A percentile compares a stretch with the other conserved stretches of the same genome.
Evolutionary conservation across 208 protist species (phyloP).

Genomic region (Acanthamoeba castellanii): DNA sequence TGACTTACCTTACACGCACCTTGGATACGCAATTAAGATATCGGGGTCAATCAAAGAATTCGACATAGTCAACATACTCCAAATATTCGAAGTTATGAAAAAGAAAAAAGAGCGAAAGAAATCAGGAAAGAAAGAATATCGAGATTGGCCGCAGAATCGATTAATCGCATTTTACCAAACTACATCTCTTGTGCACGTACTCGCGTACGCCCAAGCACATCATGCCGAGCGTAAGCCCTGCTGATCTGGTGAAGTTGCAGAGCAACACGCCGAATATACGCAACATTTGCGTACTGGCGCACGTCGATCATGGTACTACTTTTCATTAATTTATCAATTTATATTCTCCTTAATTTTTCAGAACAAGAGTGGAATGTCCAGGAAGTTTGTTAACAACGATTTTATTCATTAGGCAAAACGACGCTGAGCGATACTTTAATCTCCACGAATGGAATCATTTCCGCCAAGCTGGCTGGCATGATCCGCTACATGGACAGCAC

Average conservation of each 20-base stretch:
- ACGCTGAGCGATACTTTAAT: conserved; percentile 98
- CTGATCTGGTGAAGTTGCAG: conserved; percentile 77
- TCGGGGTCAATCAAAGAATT: too few relatives aligned
- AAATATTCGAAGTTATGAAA: too few relatives aligned
- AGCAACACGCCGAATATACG: conserved; percentile 91
- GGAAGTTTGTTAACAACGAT: background rate
- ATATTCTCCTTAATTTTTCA: background rate
- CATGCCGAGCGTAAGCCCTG: conserved; percentile 64
- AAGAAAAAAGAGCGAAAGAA: too few relatives aligned
- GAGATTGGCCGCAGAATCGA: too few relatives aligned
- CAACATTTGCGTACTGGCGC: conserved; percentile 98
- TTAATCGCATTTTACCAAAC: too few relatives aligned
- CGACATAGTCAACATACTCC: too few relatives aligned
- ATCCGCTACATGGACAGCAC: conserved; percentile 98
- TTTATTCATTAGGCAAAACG: conserved; percentile 94
- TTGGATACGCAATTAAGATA: too few relatives aligned
- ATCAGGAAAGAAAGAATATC: too few relatives aligned
- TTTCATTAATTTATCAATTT: background rate
- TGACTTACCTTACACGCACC: too few relatives aligned
- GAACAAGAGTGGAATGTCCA: too few relatives aligned
- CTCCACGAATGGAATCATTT: conserved; percentile 98
- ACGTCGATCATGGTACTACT: conserved; percentile 96
- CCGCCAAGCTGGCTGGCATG: conserved; percentile 96
- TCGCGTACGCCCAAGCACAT: too few relatives aligned
- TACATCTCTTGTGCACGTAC: too few relatives aligned